Evolutionary conservation across 768 basidiomycete species (phyloP), one percentile per base, ranked within the genome.

Genomic region (Termitomyces sp.): DNA sequence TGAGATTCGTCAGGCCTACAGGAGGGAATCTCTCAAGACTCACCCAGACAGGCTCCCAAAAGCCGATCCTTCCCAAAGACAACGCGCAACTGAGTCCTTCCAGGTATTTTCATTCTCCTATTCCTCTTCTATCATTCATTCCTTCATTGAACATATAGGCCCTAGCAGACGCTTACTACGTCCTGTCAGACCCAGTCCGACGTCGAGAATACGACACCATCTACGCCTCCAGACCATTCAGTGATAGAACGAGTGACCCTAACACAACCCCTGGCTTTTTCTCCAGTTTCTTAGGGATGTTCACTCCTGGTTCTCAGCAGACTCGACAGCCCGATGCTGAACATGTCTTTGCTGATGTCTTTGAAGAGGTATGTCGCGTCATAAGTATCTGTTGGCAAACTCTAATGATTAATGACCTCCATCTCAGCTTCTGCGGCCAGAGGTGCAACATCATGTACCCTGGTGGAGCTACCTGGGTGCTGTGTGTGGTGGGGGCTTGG

Each of bases 81-180:
- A 80, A 64, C 68, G 65, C 14, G 87, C 94, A 0, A 97, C 94
- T 2, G 93, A 94, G 70, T 79, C 79, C 56, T 96, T 95, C 70
- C 92, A 94, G 77, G 91, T 86, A 62, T 5, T 18, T 7, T 28
- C 50, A 22, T n/a, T 52, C 36, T 32, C 33, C 26, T 33, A 50
- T 48, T 51, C 30, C n/a, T 38, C 60, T 33, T 60, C 40, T 18
- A 28, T 33, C 40, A 16, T 30, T 50, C n/a, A 50, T 9, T 33
- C 40, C 14, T 30, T 50, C n/a, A 50, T 9, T 16, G 30, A 5
- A 43, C 26, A 40, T 40, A 30, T 67, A 89, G 88, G 85, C 88
- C 8, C 86, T 97, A 61, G 93, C 94, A 54, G 94, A 97, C 70
- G 94, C 94, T 18, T 96, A 96, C 73, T 97, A 92, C 68, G 90